Percentiles rank a stretch among this genome's conserved stretches.
Conservation (phyloP, 192 early-diverging fungal genomes). For the Chytriomyces hyalinus region DNA sequence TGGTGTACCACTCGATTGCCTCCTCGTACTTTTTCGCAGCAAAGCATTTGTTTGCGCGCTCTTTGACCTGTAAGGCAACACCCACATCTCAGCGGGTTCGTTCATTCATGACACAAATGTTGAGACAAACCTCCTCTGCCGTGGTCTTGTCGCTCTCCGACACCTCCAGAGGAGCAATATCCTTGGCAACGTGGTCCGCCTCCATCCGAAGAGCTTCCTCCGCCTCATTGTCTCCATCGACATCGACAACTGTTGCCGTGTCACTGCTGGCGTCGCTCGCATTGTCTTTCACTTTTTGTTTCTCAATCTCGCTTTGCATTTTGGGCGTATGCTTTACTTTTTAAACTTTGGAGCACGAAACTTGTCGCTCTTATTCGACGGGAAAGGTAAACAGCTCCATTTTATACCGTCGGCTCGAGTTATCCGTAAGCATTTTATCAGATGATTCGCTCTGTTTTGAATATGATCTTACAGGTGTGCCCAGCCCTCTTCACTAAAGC, state of each 20-base stretch:
- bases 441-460: no score
- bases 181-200: conserved; percentile 24
- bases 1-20: conserved; percentile 85
- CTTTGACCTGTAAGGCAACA: conserved; percentile 53
- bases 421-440: no score
- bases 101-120: neutral
- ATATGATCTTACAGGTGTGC: no score
- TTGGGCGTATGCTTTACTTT: no score
- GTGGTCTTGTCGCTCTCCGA: conserved; percentile 41
- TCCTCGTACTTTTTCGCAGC: conserved; percentile 74
- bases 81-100: neutral
- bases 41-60: conserved; percentile 73
- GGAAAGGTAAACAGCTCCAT: no score
- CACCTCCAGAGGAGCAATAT: conserved; percentile 43
- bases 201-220: conserved; percentile 16
- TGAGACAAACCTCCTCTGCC: conserved; percentile 43
- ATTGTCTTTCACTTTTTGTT: no score
- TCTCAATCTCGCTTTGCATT: no score
- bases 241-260: neutral
- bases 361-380: no score
- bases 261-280: neutral
- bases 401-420: no score
- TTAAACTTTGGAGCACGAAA: no score
- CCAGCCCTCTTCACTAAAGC: no score
- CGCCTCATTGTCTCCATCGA: neutral